phyloP scores from a whole-genome alignment of 257 asterid genomes.

The Solanum gandarillasii region DNA sequence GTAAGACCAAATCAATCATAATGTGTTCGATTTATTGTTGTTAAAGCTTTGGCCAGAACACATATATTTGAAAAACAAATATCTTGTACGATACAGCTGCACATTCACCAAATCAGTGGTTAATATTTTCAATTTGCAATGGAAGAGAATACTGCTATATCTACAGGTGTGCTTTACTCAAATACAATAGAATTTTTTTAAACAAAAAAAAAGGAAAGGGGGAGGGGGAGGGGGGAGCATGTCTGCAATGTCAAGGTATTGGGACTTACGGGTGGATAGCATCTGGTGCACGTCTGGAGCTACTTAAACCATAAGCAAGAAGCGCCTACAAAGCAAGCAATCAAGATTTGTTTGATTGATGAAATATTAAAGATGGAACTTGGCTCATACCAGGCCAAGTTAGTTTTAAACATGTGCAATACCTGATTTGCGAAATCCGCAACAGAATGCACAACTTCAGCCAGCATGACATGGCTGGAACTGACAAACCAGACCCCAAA shows the following conservation, averaged over 20 bases:
- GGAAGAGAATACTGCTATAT: neutral
- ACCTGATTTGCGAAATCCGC: constrained; percentile 99
- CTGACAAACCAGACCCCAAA: constrained; percentile 92
- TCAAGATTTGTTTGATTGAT: neutral
- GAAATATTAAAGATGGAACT: neutral
- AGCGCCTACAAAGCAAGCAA: constrained; percentile 45
- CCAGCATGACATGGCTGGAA: constrained; percentile 94
- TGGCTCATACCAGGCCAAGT: neutral
- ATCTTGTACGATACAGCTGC: neutral
- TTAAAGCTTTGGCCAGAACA: neutral
- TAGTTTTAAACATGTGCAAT: neutral
- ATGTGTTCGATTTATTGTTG: neutral
- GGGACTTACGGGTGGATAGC: constrained; percentile 92
- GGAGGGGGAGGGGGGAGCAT: neutral
- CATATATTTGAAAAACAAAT: neutral
- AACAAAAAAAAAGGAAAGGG: too few species aligned
- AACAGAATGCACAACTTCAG: constrained; percentile 92
- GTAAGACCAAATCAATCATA: neutral
- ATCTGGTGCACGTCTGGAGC: constrained; percentile 98
- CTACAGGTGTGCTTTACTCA: neutral
- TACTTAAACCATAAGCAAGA: constrained; percentile 94
- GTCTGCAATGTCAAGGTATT: neutral
- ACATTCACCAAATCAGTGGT: neutral
- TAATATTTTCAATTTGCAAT: neutral
- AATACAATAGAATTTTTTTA: neutral